phyloP scores from a whole-genome alignment of 306 rosid genomes.

The Coriaria nepalensis region DNA sequence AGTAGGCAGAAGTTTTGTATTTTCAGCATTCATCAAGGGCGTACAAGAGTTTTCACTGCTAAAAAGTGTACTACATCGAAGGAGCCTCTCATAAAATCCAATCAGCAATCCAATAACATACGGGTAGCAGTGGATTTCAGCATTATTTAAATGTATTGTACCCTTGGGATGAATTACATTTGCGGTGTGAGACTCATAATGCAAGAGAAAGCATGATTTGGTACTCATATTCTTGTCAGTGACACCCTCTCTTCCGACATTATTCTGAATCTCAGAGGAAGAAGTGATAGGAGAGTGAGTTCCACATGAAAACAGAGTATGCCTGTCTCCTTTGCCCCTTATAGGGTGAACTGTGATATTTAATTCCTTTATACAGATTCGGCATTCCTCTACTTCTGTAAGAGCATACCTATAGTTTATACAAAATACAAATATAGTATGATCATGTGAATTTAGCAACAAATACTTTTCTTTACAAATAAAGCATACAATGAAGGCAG shows the following conservation, averaged over 20 bases:
- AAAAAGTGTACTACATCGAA: slow-evolving; percentile 23
- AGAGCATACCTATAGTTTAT: slow-evolving; percentile 43
- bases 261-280: slow-evolving; percentile 19
- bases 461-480: too few species aligned
- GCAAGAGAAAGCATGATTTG: slow-evolving; percentile 42
- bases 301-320: slow-evolving; percentile 32
- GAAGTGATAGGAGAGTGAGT: slow-evolving; percentile 26
- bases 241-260: slow-evolving; percentile 24
- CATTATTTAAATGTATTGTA: slow-evolving; percentile 33
- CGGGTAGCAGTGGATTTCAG: slow-evolving; percentile 77
- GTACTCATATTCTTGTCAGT: slow-evolving; percentile 17
- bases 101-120: slow-evolving; percentile 36
- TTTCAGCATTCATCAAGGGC: slow-evolving; percentile 17
- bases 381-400: slow-evolving; percentile 33
- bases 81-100: slow-evolving; percentile 42
- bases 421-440: too few species aligned
- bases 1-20: slow-evolving; percentile 18
- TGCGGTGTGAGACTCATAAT: slow-evolving; percentile 32
- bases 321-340: slow-evolving; percentile 38
- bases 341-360: slow-evolving; percentile 25
- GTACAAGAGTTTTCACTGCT: slow-evolving; percentile 14
- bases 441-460: too few species aligned
- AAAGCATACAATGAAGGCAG: too few species aligned
- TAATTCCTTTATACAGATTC: slow-evolving; percentile 34
- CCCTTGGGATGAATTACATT: slow-evolving; percentile 23